Evolutionary conservation across 768 basidiomycete genomes (phyloP), one percentile per base, ranked within the genome.

Genomic region (Butyriboletus loyo): DNA sequence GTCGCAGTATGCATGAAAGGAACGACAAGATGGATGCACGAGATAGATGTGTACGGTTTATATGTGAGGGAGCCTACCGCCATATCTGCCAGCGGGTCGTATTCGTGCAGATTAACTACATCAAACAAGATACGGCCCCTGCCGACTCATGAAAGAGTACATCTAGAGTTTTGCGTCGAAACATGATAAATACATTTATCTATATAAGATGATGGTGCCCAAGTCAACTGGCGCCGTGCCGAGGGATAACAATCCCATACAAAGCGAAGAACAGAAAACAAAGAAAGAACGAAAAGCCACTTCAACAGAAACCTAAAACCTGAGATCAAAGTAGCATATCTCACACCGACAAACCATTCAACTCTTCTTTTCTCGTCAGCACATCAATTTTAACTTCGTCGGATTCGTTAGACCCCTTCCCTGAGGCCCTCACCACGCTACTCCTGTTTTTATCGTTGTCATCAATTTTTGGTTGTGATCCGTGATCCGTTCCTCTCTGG

Each of bases 401-500:
- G 10, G n/a, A 5, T 14, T 37, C 24, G 10, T 28, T 27, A 3
- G 37, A 2, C 14, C 17, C 28, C 28, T 14, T 9, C 10, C n/a
- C 38, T 14, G 6, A 34, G 3, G 10, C 7, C 15, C 3, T 39
- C 21, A 0, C 2, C 2, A 10, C 4, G 7, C 22, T 17, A 17
- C n/a, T n/a, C n/a, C n/a, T n/a, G n/a, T 22, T 21, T 15, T 52
- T 5, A 9, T 9, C 5, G 27, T 25, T n/a, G 28, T 42, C 39
- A 14, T 44, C 42, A 3, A 5, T 7, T 25, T 41, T 49, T 21
- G 55, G 37, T 40, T 52, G 51, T 9, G 25, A 44, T 13, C 19
- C 39, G 1, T 46, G 43, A 25, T 58, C 57, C 30, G 66, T 57
- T 7, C 38, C n/a, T n/a, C n/a, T 67, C 13, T 49, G 46, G 55